Evolutionary conservation across 305 asterid genomes (phyloP).

Genomic region (Vinca major): DNA sequence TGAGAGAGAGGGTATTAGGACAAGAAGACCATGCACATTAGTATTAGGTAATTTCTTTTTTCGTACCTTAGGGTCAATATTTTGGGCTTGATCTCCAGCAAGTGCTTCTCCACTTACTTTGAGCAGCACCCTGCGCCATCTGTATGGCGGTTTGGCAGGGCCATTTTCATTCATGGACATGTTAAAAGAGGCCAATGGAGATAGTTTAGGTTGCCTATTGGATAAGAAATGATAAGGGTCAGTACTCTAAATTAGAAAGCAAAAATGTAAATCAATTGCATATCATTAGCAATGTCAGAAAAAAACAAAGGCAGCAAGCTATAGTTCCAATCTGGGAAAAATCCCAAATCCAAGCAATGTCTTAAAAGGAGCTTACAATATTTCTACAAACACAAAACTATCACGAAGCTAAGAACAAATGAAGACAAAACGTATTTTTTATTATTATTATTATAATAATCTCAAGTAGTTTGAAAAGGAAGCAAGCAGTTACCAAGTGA

Average conservation of each 20-base stretch:
- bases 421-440: background rate
- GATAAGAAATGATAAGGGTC: background rate
- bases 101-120: slow-evolving; percentile 99
- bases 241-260: background rate
- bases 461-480: background rate
- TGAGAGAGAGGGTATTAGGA: background rate
- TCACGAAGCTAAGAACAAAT: background rate
- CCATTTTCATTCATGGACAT: slow-evolving; percentile 43
- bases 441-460: background rate
- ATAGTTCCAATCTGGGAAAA: too few relatives aligned
- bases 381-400: background rate
- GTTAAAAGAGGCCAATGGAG: slow-evolving; percentile 48
- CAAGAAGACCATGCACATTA: background rate
- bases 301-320: background rate
- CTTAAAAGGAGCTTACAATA: background rate
- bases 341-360: background rate
- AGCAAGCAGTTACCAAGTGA: background rate
- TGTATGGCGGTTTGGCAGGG: slow-evolving; percentile 37
- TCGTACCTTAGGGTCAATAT: slow-evolving; percentile 90
- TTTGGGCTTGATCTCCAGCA: slow-evolving; percentile 86
- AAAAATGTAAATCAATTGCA: background rate
- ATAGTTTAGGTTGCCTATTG: slow-evolving; percentile 41
- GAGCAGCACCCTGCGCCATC: slow-evolving; percentile 92
- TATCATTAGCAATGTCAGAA: background rate
- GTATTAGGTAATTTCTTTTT: slow-evolving; percentile 6